phyloP scores from a whole-genome alignment of 73 alveolate genomes.

The Effrenium voratum region DNA sequence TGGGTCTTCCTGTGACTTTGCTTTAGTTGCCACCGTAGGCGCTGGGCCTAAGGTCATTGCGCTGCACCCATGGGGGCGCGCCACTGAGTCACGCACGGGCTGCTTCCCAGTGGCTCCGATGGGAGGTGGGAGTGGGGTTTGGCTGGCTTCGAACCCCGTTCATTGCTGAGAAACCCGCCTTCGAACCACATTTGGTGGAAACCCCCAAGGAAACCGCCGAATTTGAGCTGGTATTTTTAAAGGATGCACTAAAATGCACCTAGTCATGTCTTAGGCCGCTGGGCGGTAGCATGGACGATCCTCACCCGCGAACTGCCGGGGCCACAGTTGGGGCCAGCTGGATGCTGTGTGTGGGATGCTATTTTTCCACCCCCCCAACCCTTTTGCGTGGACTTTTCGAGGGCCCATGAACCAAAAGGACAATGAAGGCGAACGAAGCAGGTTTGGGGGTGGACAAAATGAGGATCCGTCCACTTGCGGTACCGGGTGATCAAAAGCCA shows the following conservation, averaged over 20 bases:
- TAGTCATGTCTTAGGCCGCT: slow-evolving; percentile 5
- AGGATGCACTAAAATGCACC: background rate
- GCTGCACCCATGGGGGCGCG: slow-evolving; percentile 17
- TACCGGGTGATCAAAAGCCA: background rate
- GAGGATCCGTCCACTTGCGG: background rate
- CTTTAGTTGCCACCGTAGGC: background rate
- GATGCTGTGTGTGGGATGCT: background rate
- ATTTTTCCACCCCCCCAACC: background rate
- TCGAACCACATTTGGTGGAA: background rate
- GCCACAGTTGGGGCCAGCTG: background rate
- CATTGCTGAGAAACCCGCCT: background rate
- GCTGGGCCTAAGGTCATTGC: background rate
- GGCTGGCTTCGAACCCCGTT: background rate
- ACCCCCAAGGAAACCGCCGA: background rate
- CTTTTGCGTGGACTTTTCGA: background rate
- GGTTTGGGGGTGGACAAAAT: background rate
- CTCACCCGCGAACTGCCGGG: slow-evolving; percentile 66
- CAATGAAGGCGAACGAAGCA: background rate
- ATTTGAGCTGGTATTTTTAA: no score
- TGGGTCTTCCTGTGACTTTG: background rate
- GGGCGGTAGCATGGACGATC: slow-evolving; percentile 80
- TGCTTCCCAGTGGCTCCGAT: background rate
- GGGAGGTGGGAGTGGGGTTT: background rate
- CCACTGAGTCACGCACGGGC: background rate
- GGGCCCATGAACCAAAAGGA: background rate